Percentiles rank a stretch among this genome's conserved stretches.
phyloP scores from a whole-genome alignment of 345 rosid species.

The Citrus inodora region DNA sequence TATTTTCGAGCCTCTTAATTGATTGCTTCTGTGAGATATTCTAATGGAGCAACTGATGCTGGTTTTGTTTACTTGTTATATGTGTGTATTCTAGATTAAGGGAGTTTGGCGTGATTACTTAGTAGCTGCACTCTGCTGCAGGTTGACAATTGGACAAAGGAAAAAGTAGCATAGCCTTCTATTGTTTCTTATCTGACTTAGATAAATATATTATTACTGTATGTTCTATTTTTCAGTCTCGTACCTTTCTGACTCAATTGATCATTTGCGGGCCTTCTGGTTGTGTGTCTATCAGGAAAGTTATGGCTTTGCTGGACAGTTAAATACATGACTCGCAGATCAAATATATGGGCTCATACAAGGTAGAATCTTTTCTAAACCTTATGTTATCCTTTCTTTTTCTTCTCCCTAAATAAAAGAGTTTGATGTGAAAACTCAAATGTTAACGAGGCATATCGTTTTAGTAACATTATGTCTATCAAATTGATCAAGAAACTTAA shows the following conservation, averaged over 20 bases:
- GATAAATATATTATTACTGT: not conserved
- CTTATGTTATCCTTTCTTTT: not conserved
- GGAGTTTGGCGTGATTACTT: slow-evolving; percentile 7
- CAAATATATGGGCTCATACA: not conserved
- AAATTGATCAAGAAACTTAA: not conserved
- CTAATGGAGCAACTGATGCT: slow-evolving; percentile 1
- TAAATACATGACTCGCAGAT: not conserved
- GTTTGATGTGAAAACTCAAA: not conserved
- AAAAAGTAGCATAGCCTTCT: not conserved
- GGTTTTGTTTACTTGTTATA: slow-evolving; percentile 1
- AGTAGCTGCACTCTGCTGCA: not conserved
- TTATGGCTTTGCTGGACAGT: not conserved
- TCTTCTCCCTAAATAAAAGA: not conserved
- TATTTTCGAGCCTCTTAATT: not conserved
- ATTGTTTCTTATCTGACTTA: not conserved
- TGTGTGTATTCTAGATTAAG: not conserved
- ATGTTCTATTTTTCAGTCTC: not conserved
- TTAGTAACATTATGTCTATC: not conserved
- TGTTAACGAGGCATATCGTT: not conserved
- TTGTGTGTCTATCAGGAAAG: not conserved
- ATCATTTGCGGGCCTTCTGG: slow-evolving; percentile 9
- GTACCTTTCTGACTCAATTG: not conserved
- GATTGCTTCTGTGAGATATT: not conserved
- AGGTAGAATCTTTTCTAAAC: not conserved
- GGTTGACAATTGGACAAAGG: slow-evolving; percentile 9